Percentiles rank a stretch among this genome's conserved stretches.
phyloP scores from a whole-genome alignment of 805 yeast species.

The Pichia manshurica region DNA sequence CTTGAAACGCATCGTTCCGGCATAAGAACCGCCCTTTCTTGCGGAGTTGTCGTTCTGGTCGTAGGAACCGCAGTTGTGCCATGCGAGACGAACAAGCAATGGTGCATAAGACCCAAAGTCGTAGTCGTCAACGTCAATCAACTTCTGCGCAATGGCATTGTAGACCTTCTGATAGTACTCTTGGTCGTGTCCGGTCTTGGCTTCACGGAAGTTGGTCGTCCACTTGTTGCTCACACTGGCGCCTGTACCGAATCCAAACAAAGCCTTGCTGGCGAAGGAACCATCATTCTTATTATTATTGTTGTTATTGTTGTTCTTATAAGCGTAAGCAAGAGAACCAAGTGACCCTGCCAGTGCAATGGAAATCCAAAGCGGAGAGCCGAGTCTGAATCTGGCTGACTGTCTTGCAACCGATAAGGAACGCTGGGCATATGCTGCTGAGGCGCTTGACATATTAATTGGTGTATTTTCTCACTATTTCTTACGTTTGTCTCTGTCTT shows the following conservation, averaged over 20 bases:
- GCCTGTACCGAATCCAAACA: slow-evolving; percentile 31
- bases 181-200: slow-evolving; percentile 28
- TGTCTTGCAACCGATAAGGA: not conserved
- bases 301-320: slow-evolving; percentile 10
- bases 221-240: slow-evolving; percentile 7
- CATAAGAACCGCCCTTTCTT: slow-evolving; percentile 41
- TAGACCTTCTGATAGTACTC: slow-evolving; percentile 62
- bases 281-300: slow-evolving; percentile 15
- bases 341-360: slow-evolving; percentile 24
- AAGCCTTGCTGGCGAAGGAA: slow-evolving; percentile 20
- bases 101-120: slow-evolving; percentile 61
- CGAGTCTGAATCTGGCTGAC: not conserved
- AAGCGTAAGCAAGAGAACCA: slow-evolving; percentile 28
- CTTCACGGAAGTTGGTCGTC: slow-evolving; percentile 29
- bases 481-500: too few species aligned
- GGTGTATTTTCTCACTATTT: not conserved
- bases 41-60: slow-evolving; percentile 38
- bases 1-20: slow-evolving; percentile 48
- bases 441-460: not conserved
- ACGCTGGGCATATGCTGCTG: slow-evolving; percentile 5
- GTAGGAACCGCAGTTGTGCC: slow-evolving; percentile 48
- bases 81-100: slow-evolving; percentile 40
- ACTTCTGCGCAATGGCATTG: slow-evolving; percentile 62
- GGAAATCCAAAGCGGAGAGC: not conserved
- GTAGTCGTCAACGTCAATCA: slow-evolving; percentile 49